These are phyloP conservation scores for Lonicera japonica DNA, from an alignment of 129 eudicot species.

Conservation along the genomic window DNA sequence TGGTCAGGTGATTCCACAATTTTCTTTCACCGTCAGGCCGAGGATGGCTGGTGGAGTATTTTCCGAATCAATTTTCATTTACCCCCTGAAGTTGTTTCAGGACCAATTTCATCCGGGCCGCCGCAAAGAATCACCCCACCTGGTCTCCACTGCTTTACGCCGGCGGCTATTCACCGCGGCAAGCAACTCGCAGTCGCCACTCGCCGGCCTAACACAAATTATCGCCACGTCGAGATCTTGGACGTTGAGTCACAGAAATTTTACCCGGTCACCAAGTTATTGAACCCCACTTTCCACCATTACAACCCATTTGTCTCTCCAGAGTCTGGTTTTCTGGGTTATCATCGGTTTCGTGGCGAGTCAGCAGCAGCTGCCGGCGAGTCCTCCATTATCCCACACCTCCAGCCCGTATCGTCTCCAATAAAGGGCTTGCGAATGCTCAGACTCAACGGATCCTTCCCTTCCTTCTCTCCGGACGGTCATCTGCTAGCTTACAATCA, in stretches of 20 bases:
- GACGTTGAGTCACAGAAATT: slow-evolving; percentile 40
- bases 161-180: slow-evolving; percentile 44
- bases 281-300: slow-evolving; percentile 59
- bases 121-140: slow-evolving; percentile 75
- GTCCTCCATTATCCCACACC: slow-evolving; percentile 37
- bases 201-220: slow-evolving; percentile 36
- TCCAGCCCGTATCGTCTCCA: slow-evolving; percentile 46
- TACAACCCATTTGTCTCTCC: slow-evolving; percentile 83
- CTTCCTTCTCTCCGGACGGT: slow-evolving; percentile 58
- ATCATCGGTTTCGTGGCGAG: slow-evolving; percentile 76
- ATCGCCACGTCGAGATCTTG: slow-evolving; percentile 71
- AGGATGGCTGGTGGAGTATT: slow-evolving; percentile 94
- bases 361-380: slow-evolving; percentile 28
- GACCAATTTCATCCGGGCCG: neutral
- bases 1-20: slow-evolving; percentile 54
- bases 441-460: slow-evolving; percentile 60
- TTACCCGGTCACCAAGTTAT: slow-evolving; percentile 39
- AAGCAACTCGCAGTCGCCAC: slow-evolving; percentile 54
- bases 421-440: slow-evolving; percentile 42
- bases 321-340: slow-evolving; percentile 39
- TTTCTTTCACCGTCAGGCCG: slow-evolving; percentile 75
- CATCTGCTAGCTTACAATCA: slow-evolving; percentile 54
- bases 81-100: slow-evolving; percentile 3
- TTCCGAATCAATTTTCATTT: slow-evolving; percentile 42
- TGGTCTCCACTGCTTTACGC: slow-evolving; percentile 75